phyloP scores from a whole-genome alignment of 2,329 filamentous ascomycete species.

The Amylocarpus encephaloides region DNA sequence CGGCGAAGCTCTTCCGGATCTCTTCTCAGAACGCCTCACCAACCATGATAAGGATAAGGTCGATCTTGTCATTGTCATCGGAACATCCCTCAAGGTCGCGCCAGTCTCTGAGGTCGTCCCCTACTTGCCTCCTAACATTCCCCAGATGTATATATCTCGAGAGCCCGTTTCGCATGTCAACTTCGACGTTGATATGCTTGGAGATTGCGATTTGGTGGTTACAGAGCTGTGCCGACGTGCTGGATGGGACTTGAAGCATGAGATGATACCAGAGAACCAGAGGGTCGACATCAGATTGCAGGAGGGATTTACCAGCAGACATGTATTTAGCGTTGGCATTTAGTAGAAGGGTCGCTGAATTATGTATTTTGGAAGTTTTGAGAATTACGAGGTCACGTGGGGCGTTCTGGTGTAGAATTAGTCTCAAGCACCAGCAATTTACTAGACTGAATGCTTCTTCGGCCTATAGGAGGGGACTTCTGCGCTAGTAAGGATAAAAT shows the following conservation, averaged over 20 bases:
- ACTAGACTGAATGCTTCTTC: too few species aligned
- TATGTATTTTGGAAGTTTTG: background rate
- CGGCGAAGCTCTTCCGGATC: constrained; percentile 78
- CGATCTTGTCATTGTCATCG: constrained; percentile 92
- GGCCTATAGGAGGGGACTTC: too few species aligned
- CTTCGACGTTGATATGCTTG: constrained; percentile 94
- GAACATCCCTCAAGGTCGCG: constrained; percentile 90
- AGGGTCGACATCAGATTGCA: constrained; percentile 48
- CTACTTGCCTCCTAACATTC: constrained; percentile 69
- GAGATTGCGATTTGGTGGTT: constrained; percentile 88
- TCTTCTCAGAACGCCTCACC: constrained; percentile 76
- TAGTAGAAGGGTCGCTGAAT: background rate
- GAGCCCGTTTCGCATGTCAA: constrained; percentile 83
- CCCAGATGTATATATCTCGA: constrained; percentile 84
- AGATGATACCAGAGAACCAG: constrained; percentile 71
- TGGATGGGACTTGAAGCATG: constrained; percentile 73
- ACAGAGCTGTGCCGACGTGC: constrained; percentile 76
- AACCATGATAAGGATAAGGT: constrained; percentile 72
- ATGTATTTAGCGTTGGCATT: constrained; percentile 34
- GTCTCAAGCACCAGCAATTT: too few species aligned
- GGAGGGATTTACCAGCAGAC: constrained; percentile 41
- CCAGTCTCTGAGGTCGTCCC: constrained; percentile 89
- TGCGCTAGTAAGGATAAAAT: too few species aligned
- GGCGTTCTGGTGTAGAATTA: too few species aligned
- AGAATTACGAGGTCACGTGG: too few species aligned